Conservation (phyloP, 768 basidiomycete species). For the Russula foetens region DNA sequence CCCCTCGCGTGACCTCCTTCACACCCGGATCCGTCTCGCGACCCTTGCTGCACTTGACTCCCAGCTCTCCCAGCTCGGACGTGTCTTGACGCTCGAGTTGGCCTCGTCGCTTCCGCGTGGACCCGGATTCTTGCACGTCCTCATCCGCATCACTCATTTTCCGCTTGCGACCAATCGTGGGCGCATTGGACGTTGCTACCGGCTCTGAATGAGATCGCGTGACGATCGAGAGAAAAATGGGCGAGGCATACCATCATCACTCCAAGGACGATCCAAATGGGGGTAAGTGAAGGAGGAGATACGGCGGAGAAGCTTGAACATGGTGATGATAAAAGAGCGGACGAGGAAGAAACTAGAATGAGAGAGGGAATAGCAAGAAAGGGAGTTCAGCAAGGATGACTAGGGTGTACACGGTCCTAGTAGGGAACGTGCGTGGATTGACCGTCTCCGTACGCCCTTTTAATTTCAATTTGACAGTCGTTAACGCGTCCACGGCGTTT, state of each 20-base stretch:
- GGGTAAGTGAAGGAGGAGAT: conserved; percentile 64
- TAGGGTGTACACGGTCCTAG: neutral
- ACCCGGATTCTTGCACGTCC: conserved; percentile 22
- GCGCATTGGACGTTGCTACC: conserved; percentile 68
- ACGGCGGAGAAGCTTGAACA: conserved; percentile 67
- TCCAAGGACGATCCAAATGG: conserved; percentile 68
- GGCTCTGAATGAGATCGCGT: conserved; percentile 1
- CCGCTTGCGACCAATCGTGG: conserved; percentile 59
- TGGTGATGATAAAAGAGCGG: conserved; percentile 21
- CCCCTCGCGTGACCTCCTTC: conserved; percentile 64
- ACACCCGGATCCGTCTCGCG: conserved; percentile 42
- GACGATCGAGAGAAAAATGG: conserved; percentile 5
- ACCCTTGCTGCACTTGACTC: conserved; percentile 29
- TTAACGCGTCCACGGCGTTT: conserved; percentile 1
- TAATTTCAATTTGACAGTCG: neutral
- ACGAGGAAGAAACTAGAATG: neutral
- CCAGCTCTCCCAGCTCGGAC: conserved; percentile 22
- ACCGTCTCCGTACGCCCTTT: neutral
- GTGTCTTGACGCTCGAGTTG: conserved; percentile 16
- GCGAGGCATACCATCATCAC: conserved; percentile 47
- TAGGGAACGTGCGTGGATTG: neutral
- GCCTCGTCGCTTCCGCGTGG: conserved; percentile 19
- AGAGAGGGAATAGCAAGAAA: neutral
- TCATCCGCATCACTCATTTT: conserved; percentile 39
- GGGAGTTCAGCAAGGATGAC: neutral